These are phyloP conservation scores for Pseudogymnoascus sp. DNA, from an alignment of 2,329 filamentous ascomycete species.

Conservation along the genomic window DNA sequence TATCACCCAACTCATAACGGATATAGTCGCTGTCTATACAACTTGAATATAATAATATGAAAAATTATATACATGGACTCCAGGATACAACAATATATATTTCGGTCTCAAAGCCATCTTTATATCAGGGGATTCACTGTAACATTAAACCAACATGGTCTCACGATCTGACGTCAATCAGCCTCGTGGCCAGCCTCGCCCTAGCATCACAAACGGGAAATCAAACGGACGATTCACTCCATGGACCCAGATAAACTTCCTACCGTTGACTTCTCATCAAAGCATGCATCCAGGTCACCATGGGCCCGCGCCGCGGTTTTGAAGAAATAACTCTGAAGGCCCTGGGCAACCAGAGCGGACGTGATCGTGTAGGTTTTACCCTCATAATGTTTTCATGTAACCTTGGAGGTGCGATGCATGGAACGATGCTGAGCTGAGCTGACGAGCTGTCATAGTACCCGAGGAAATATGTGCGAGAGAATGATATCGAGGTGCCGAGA, in stretches of 20 bases:
- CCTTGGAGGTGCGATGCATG: background rate
- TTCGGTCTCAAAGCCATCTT: background rate
- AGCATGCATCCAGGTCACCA: background rate
- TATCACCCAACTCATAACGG: background rate
- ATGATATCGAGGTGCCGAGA: background rate
- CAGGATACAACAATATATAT: background rate
- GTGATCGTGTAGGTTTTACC: slow-evolving; percentile 13
- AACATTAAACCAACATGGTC: background rate
- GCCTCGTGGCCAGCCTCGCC: slow-evolving; percentile 9
- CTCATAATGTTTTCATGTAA: background rate
- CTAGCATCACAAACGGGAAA: background rate
- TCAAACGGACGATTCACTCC: background rate
- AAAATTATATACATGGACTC: too few species aligned
- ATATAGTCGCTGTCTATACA: background rate
- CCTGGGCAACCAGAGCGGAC: slow-evolving; percentile 14
- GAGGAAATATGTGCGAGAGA: background rate
- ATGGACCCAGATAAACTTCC: background rate
- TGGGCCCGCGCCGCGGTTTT: slow-evolving; percentile 10
- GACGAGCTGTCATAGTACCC: background rate
- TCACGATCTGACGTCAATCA: background rate
- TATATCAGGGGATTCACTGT: background rate
- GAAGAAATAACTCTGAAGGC: slow-evolving; percentile 16
- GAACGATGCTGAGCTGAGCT: background rate
- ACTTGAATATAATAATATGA: background rate
- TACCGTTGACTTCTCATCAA: background rate